Evolutionary conservation across 2,329 filamentous ascomycete species (phyloP), one percentile per base, ranked within the genome.

Genomic region (Thielaviopsis euricoi): DNA sequence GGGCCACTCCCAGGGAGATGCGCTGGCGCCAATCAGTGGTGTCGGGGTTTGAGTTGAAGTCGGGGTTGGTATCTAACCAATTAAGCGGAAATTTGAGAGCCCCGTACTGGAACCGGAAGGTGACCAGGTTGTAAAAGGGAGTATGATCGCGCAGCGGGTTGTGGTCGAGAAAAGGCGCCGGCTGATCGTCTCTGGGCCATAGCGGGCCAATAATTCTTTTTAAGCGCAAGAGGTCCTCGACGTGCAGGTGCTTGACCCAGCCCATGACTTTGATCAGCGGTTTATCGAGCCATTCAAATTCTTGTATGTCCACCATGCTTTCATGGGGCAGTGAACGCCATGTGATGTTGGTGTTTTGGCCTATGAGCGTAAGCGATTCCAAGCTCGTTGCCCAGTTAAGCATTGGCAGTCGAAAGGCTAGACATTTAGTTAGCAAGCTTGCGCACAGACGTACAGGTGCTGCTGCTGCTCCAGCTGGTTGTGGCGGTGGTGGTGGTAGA

Each of bases 311-410:
- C 22, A 62, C 57, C n/a, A 63, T 54, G 25, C 40, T 40, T 23
- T 64, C 63, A 49, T 64, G 63, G 6, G 63, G 63, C 7, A 64
- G 57, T 10, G 63, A 56, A 10, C 63, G 58, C 63, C 63, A 64
- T 17, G 62, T 62, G 1, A 62, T 61, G 23, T 61, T 55, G 3
- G 62, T 63, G 53, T 64, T 64, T 10, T 52, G 23, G 49, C 60
- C 61, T 3, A 53, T 55, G 6, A 64, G 57, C 29, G 49, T 53
- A 21, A 64, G 58, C 3, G 50, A 59, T 25, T 64, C 58, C 7
- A 64, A 46, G n/a, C 60, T 56, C 22, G 58, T 56, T 12, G 63
- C 57, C 63, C 63, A 64, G 12, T 49, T 52, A 21, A 52, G 61
- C 62, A 61, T 58, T 58, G 58, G 50, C 51, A 58, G 60, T 21